These are phyloP conservation scores for Spongiforma sp. DNA, from an alignment of 1,284 basidiomycete species.

Conservation along the genomic window DNA sequence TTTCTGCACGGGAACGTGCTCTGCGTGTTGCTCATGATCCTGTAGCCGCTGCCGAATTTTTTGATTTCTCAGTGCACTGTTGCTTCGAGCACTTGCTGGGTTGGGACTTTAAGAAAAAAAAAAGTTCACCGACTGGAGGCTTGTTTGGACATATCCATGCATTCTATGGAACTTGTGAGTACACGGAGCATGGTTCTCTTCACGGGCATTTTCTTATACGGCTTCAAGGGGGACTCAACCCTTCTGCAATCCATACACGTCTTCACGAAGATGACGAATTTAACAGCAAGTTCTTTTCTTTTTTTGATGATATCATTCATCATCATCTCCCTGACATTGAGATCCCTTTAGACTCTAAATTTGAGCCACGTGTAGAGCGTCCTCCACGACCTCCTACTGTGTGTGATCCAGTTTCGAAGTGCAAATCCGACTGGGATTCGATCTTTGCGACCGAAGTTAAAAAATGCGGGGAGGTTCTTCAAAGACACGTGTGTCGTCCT, in stretches of 20 bases:
- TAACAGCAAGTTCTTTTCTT: constrained; percentile 10
- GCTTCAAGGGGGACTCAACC: constrained; percentile 8
- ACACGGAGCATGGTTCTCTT: constrained; percentile 14
- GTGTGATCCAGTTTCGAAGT: not conserved
- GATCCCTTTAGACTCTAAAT: not conserved
- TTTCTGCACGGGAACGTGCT: not conserved
- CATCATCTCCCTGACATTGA: constrained; percentile 19
- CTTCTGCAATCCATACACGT: constrained; percentile 2
- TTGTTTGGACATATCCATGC: constrained; percentile 9
- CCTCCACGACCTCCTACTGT: not conserved
- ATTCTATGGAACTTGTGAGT: constrained; percentile 19
- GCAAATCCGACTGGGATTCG: not conserved
- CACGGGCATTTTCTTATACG: constrained; percentile 23
- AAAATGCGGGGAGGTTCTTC: constrained; percentile 17
- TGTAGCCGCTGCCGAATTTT: constrained; percentile 11
- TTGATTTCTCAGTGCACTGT: constrained; percentile 8
- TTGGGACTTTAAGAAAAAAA: constrained; percentile 4
- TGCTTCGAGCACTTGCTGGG: constrained; percentile 15
- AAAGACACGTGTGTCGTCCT: constrained; percentile 6
- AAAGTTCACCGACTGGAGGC: not conserved
- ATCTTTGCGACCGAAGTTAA: constrained; percentile 3
- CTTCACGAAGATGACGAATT: not conserved
- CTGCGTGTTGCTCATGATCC: constrained; percentile 9
- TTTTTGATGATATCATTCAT: constrained; percentile 17
- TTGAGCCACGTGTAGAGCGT: constrained; percentile 10